phyloP scores from a whole-genome alignment of 2,329 filamentous ascomycete species.

The Chaetomiaceae sp. region DNA sequence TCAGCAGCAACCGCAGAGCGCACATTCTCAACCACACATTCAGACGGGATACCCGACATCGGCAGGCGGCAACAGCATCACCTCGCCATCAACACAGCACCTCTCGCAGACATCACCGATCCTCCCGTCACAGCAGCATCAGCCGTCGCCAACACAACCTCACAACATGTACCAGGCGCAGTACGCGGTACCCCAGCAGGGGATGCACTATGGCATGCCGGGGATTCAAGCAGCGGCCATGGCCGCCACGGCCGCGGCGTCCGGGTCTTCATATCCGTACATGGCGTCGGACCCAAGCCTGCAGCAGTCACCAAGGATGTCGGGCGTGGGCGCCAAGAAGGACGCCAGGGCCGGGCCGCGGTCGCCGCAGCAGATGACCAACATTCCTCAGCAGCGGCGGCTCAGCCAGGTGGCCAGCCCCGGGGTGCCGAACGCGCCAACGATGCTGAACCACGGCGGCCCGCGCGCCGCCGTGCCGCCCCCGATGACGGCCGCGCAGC shows the following conservation, averaged over 20 bases:
- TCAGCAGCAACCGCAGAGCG: slow-evolving; percentile 63
- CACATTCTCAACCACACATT: slow-evolving; percentile 55
- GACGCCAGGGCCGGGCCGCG: slow-evolving; percentile 64
- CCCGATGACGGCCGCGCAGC: slow-evolving; percentile 58
- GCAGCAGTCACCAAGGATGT: slow-evolving; percentile 74
- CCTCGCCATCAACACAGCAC: slow-evolving; percentile 68
- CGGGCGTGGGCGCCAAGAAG: slow-evolving; percentile 62
- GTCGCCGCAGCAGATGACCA: slow-evolving; percentile 70
- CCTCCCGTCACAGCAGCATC: slow-evolving; percentile 71
- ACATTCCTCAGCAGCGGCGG: slow-evolving; percentile 55
- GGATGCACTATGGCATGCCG: slow-evolving; percentile 80
- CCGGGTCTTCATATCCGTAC: slow-evolving; percentile 71
- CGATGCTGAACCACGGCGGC: slow-evolving; percentile 67
- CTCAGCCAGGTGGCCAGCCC: slow-evolving; percentile 77
- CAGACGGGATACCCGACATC: slow-evolving; percentile 60
- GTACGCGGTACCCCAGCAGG: slow-evolving; percentile 67
- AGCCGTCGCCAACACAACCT: slow-evolving; percentile 57
- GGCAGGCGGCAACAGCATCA: slow-evolving; percentile 55
- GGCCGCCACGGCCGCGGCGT: slow-evolving; percentile 86
- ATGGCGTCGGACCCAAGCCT: slow-evolving; percentile 66
- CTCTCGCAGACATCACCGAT: slow-evolving; percentile 77
- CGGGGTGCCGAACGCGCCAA: slow-evolving; percentile 66
- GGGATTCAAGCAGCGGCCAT: slow-evolving; percentile 87
- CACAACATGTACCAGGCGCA: slow-evolving; percentile 78
- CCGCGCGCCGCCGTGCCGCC: slow-evolving; percentile 52